These are phyloP conservation scores for Aspergillus awamori DNA, from an alignment of 2,329 filamentous ascomycete species.

Conservation along the genomic window DNA sequence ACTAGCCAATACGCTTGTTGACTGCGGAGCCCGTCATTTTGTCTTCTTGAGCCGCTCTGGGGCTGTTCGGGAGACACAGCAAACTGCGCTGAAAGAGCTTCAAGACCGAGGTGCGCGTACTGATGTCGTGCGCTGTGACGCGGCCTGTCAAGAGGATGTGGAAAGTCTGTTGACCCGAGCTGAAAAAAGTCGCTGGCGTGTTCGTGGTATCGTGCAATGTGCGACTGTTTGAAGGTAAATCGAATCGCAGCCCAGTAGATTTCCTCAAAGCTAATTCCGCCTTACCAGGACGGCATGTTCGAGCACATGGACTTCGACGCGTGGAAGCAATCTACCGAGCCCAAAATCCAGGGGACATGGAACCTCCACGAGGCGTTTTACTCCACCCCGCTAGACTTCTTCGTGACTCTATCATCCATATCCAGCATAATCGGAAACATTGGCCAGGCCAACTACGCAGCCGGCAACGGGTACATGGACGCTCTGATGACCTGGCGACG, in stretches of 20 bases:
- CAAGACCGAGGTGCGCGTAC: constrained; percentile 16
- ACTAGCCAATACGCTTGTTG: constrained; percentile 22
- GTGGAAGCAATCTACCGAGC: neutral
- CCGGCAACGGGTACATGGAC: constrained; percentile 48
- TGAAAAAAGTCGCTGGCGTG: constrained; percentile 17
- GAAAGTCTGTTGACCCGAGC: constrained; percentile 17
- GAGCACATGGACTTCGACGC: constrained; percentile 22
- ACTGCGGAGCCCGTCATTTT: constrained; percentile 25
- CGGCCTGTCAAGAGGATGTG: constrained; percentile 20
- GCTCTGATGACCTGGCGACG: constrained; percentile 12
- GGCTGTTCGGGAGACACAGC: constrained; percentile 11
- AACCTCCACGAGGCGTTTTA: constrained; percentile 17
- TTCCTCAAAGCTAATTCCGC: neutral
- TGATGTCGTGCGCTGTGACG: constrained; percentile 23
- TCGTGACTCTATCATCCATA: constrained; percentile 60
- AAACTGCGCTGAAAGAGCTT: constrained; percentile 19
- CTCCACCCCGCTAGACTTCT: constrained; percentile 40
- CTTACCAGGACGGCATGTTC: constrained; percentile 26
- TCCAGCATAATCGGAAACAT: constrained; percentile 60
- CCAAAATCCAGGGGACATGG: constrained; percentile 20
- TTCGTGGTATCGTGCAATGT: constrained; percentile 25
- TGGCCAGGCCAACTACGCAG: constrained; percentile 62
- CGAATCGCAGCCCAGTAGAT: too few relatives aligned
- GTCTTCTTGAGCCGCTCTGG: constrained; percentile 28
- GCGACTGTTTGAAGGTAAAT: constrained; percentile 24